Evolutionary conservation across 208 protist species (phyloP), one percentile per base, ranked within the genome.

Genomic region (Trypanosoma lewisi): DNA sequence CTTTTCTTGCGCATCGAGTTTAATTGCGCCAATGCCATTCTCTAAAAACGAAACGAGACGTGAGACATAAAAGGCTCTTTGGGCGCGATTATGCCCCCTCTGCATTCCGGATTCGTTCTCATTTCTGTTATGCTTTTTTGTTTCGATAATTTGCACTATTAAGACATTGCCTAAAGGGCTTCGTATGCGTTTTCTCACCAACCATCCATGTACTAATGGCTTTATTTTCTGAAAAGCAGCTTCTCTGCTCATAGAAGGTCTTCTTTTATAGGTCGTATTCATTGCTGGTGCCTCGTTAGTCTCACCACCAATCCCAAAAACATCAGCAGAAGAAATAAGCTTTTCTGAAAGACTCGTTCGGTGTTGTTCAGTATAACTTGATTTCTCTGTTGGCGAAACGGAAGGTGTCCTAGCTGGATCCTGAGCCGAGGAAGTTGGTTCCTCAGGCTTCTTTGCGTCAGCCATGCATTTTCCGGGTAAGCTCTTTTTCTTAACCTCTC

Each of bases 271-370:
- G 21, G 14, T 30, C 28, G 25, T n/a, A 21, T 23, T 25, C 5
- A 27, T 34, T 25, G 33, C 7, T 25, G n/a, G 2, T 42, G 33
- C 2, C 1, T 0, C 8, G 21, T 9, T 28, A 6, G 14, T 2
- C 27, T 56, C 31, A 41, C 1, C 7, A 12, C 12, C 25, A 8
- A 62, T 62, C 19, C 27, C 28, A 50, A 62, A 62, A 62, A 62
- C 17, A 52, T 62, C 56, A 41, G 56, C 42, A 33, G 56, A 62
- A 16, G 56, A 62, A 49, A 62, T 12, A 62, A 62, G 51, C 28
- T 51, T 49, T 17, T 21, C 42, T 28, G 28, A 36, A 36, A 25
- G 42, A 41, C n/a, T 59, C 17, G 2, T 28, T 27, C 21, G 3
- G 14, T 14, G 33, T 31, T 45, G 23, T 2, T 34, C 11, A 0